Evolutionary conservation across 1,284 basidiomycete species (phyloP).

Genomic region (Sanghuangporus sanghuang): DNA sequence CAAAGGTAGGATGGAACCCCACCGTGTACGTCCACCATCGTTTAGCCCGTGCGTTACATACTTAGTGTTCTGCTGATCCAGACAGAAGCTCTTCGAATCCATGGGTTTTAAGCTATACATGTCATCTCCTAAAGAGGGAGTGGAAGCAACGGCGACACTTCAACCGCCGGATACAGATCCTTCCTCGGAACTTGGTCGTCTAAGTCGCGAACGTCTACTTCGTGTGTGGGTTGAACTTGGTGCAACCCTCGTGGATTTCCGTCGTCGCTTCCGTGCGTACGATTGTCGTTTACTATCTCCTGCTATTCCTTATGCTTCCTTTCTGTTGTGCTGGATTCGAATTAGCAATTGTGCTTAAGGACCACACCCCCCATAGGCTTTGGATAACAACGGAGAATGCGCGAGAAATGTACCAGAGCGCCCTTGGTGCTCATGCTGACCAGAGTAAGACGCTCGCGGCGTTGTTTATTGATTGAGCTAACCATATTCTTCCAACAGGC

Average conservation of each 20-base stretch:
- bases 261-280: conserved; percentile 41
- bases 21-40: conserved; percentile 42
- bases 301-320: not conserved
- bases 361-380: conserved; percentile 28
- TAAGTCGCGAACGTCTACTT: conserved; percentile 55
- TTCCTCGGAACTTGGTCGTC: conserved; percentile 38
- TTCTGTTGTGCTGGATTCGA: not conserved
- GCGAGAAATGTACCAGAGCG: conserved; percentile 63
- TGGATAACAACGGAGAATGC: conserved; percentile 54
- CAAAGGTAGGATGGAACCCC: conserved; percentile 61
- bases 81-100: conserved; percentile 50
- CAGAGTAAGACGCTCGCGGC: conserved; percentile 47
- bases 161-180: conserved; percentile 52
- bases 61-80: conserved; percentile 20
- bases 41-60: not conserved
- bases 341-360: conserved; percentile 36
- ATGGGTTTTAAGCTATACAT: conserved; percentile 42
- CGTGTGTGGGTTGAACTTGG: conserved; percentile 72
- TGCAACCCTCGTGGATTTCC: conserved; percentile 59
- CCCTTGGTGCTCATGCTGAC: conserved; percentile 67
- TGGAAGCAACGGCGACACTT: conserved; percentile 32
- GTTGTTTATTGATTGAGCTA: not conserved
- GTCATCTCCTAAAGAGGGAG: conserved; percentile 19
- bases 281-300: too few relatives aligned
- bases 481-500: conserved; percentile 1